phyloP scores from a whole-genome alignment of 2,329 filamentous ascomycete species.

The Penicillium sp. region DNA sequence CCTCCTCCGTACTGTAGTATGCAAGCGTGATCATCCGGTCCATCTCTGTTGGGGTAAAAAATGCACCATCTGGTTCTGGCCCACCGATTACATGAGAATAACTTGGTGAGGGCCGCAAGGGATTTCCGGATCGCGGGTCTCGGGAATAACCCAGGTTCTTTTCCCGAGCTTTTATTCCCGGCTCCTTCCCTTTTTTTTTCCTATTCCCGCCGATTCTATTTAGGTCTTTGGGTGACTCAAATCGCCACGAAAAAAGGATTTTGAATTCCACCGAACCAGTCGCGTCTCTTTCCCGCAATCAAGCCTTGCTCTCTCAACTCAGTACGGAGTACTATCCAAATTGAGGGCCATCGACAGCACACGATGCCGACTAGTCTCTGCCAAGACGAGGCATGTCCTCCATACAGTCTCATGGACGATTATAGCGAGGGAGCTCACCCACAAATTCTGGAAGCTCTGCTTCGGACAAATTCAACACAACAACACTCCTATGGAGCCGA shows the following conservation, averaged over 20 bases:
- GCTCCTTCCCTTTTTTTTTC: slow-evolving; percentile 7
- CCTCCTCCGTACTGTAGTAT: background rate
- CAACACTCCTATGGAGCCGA: slow-evolving; percentile 54
- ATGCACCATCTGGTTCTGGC: slow-evolving; percentile 8
- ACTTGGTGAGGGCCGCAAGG: slow-evolving; percentile 13
- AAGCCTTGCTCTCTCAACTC: background rate
- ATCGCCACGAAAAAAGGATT: slow-evolving; percentile 9
- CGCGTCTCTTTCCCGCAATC: background rate
- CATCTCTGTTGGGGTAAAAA: background rate
- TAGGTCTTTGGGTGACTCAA: slow-evolving; percentile 21
- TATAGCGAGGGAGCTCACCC: slow-evolving; percentile 58
- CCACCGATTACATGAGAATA: slow-evolving; percentile 27
- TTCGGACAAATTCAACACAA: slow-evolving; percentile 49
- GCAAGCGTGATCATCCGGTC: background rate
- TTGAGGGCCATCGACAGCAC: background rate
- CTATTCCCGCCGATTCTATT: slow-evolving; percentile 22
- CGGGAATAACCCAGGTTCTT: slow-evolving; percentile 27
- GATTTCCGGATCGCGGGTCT: slow-evolving; percentile 20
- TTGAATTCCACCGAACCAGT: background rate
- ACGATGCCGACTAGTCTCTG: slow-evolving; percentile 29
- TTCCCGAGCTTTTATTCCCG: slow-evolving; percentile 28
- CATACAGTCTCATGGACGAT: slow-evolving; percentile 55
- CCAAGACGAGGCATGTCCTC: slow-evolving; percentile 29
- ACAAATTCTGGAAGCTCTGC: slow-evolving; percentile 50
- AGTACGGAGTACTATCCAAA: background rate